These are phyloP conservation scores for Aureobasidium sp. DNA, from an alignment of 2,329 filamentous ascomycete species.

Conservation along the genomic window DNA sequence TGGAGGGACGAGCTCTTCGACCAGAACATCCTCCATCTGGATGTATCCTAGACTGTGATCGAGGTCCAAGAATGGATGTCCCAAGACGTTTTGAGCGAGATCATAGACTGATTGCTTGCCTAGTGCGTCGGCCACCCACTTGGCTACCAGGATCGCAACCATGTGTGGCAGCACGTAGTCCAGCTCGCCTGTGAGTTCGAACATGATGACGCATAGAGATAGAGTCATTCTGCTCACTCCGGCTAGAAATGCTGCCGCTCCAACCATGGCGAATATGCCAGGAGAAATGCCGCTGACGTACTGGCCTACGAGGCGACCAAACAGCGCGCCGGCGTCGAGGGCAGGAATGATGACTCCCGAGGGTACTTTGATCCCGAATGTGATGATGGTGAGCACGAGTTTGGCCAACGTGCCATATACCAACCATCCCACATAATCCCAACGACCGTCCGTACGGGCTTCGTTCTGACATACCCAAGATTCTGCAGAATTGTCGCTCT, in stretches of 20 bases:
- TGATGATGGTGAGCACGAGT: constrained; percentile 50
- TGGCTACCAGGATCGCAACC: constrained; percentile 53
- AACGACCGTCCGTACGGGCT: constrained; percentile 26
- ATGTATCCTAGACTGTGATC: constrained; percentile 43
- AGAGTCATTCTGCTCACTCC: constrained; percentile 55
- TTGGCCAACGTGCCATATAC: constrained; percentile 49
- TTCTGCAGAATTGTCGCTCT: constrained; percentile 26
- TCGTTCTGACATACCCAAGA: constrained; percentile 49
- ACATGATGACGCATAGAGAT: constrained; percentile 54
- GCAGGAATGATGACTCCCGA: constrained; percentile 56
- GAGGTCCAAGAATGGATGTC: constrained; percentile 52
- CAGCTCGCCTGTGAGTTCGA: constrained; percentile 53
- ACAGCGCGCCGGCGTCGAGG: constrained; percentile 51
- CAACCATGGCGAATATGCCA: constrained; percentile 56
- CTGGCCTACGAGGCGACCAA: constrained; percentile 49
- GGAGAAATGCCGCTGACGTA: constrained; percentile 38
- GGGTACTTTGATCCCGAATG: constrained; percentile 54
- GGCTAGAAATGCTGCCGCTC: constrained; percentile 51
- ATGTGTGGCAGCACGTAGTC: constrained; percentile 53
- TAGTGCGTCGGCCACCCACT: constrained; percentile 52
- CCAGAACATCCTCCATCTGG: constrained; percentile 32
- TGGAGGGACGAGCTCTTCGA: constrained; percentile 47
- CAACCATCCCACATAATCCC: constrained; percentile 45
- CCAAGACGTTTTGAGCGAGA: constrained; percentile 52
- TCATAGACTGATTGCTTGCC: constrained; percentile 51